Evolutionary conservation across 768 basidiomycete species (phyloP), one percentile per base, ranked within the genome.

Genomic region (Baorangia bicolor): DNA sequence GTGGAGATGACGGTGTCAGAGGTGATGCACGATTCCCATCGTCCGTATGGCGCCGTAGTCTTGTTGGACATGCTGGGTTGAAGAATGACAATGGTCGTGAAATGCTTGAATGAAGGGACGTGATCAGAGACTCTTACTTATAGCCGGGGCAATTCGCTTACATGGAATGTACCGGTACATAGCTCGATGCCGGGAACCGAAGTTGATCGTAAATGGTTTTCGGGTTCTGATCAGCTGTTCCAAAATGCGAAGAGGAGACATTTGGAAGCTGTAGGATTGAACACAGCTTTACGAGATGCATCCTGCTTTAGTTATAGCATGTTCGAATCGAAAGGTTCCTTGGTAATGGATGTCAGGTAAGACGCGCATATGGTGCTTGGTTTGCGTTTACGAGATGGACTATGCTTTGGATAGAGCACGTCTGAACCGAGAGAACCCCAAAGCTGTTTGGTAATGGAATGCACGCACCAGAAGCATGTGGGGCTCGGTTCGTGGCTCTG

Each of bases 21-120:
- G 1, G 76, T 76, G 55, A 88, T 78, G 2, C 13, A 6, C 33
- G 83, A 84, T 2, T 68, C 68, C 85, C 86, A 88, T 16, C 77
- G 78, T 13, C 85, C 86, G 58, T 78, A 87, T 0, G 84, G 80
- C 5, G 80, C 81, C 2, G 58, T 54, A n/a, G 33, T 14, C 14
- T 27, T 27, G 14, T 12, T 30, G 30, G 31, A 21, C 55, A 58
- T 49, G 30, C 28, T 18, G 13, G 14, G 40, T 33, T 4, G 28
- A 16, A 23, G 31, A 23, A 18, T 43, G 18, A 34, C n/a, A 43
- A 14, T 6, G 23, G 16, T 20, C 25, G 43, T 30, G 35, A 27
- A 5, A 42, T 23, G 41, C 25, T 23, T 13, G 39, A 21, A 7
- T 40, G 13, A 20, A 23, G 18, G 34, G 23, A n/a, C 12, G 11